Base-by-base conservation (phyloP, 192 early-diverging fungal species). In the Linnemannia schmuckeri region DNA sequence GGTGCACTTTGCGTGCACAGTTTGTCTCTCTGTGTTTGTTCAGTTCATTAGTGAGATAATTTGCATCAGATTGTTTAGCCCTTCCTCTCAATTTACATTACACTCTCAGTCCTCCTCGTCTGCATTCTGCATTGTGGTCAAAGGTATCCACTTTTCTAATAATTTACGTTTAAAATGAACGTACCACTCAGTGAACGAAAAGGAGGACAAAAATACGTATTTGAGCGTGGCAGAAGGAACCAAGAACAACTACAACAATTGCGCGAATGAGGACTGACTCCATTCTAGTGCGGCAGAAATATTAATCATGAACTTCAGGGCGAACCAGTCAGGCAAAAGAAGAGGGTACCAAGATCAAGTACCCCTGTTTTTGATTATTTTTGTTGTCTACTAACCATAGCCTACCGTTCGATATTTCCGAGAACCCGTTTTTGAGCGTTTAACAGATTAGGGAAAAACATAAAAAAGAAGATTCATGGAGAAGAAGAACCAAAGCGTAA, bases 391-490 rank as follows among this genome's bases (percentile, higher is more conserved):
- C 27, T 33, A 15, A 30, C 27, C 7, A 46, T 46, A 46, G 44
- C 42, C 57, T 63, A 15, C 27, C 30, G 33, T 35, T 33, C 30
- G 27, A 66, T 66, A 66, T 66, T 66, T 66, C 61, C 30, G 61
- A 66, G 27, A 66, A 66, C 9, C 61, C 30, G 27, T 33, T 33
- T 33, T 66, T 33, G 61, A 66, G 27, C 27, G 9, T 66, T 15
- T 9, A 66, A 13, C 10, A 66, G 12, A 66, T 66, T 57, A 57
- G 55, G 7, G 24, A 7, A n/a, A 30, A 33, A 35, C 10, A 66
- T 15, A 66, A 66, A 66, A 57, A 66, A 15, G 61, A 66, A 66
- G 61, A 66, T 66, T 66, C 61, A 66, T 35, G 61, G 61, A 66
- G 61, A 33, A 63, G 61, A 4, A 33, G 33, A 66, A 12, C 24